Base-by-base conservation (phyloP, 768 basidiomycete species). In the Coprinellus aureogranulatus region DNA sequence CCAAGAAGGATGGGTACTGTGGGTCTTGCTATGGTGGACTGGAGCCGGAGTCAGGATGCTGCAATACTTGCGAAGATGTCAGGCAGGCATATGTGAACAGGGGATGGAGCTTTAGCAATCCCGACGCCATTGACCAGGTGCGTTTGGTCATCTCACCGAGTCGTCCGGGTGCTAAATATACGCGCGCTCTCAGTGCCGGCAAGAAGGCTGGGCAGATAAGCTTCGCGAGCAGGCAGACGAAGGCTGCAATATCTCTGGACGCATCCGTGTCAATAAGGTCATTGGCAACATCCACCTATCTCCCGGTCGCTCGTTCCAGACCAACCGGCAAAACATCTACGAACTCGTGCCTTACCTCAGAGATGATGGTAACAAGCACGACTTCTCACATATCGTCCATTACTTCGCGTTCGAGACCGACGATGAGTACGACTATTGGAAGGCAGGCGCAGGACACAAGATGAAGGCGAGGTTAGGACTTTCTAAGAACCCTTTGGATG, bases 31-130 rank as follows among this genome's bases (percentile, higher is more conserved):
- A 91, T 63, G 97, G 97, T 57, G 97, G 93, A 55, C 62, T 83
- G 25, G 83, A 81, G 53, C 89, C 93, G 2, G 78, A 77, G 45
- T 73, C 72, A 67, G 94, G 94, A 4, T 99, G 97, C 73, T 99
- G 97, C 74, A 92, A 99, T 69, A 88, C 87, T 44, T 99, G 97
- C 71, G 97, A 99, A 68, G 89, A 94, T 0, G 97, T 99, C 25
- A 84, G 97, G 42, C 82, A 88, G 70, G 80, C 93, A 28, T 99
- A 99, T 74, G 81, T 92, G 27, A 83, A 88, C 69, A 87, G 89
- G 63, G 97, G 96, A 22, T 99, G 97, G 97, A 94, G 90, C 70
- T 99, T 98, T 70, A 75, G 80, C 59, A 89, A 88, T 65, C 97
- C 97, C 16, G 90, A 95, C 58, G 80, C 85, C 1, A 87, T 99